Percentiles rank a stretch among this genome's conserved stretches.
Conservation (phyloP, 495 filamentous ascomycete species). For the Clavariopsis aquatica region DNA sequence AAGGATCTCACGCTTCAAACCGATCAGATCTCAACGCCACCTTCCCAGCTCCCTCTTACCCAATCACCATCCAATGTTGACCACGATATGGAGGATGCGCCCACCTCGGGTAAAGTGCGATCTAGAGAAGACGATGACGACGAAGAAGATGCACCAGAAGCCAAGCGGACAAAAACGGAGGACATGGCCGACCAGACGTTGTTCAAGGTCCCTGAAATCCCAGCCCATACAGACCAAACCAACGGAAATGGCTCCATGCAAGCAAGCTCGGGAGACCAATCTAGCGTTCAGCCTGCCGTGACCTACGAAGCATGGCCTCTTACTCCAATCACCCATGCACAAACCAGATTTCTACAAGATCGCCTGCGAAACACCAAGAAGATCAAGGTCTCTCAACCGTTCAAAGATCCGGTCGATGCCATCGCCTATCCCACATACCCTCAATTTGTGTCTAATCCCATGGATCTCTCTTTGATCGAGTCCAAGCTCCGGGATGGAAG, state of each 20-base stretch:
- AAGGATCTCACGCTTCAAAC: slow-evolving; percentile 25
- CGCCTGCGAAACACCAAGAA: slow-evolving; percentile 75
- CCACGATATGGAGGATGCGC: slow-evolving; percentile 37
- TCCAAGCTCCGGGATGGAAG: slow-evolving; percentile 66
- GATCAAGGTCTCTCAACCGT: slow-evolving; percentile 70
- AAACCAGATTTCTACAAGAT: slow-evolving; percentile 57
- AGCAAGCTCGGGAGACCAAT: slow-evolving; percentile 1
- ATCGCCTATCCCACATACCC: slow-evolving; percentile 70
- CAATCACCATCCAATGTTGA: slow-evolving; percentile 26
- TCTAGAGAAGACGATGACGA: slow-evolving; percentile 33
- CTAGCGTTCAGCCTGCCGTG: slow-evolving; percentile 28
- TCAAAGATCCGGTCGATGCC: slow-evolving; percentile 73
- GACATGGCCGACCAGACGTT: slow-evolving; percentile 14
- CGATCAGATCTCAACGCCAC: background rate
- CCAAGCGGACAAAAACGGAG: slow-evolving; percentile 40
- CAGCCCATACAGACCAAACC: slow-evolving; percentile 22
- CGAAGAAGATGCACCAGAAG: slow-evolving; percentile 25
- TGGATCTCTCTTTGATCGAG: slow-evolving; percentile 84
- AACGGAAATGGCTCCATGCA: slow-evolving; percentile 8
- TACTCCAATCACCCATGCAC: slow-evolving; percentile 54
- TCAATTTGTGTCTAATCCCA: slow-evolving; percentile 69
- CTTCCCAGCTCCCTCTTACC: slow-evolving; percentile 9
- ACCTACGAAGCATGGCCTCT: slow-evolving; percentile 33
- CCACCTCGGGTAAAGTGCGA: slow-evolving; percentile 30
- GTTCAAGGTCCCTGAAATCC: slow-evolving; percentile 41